Conservation (phyloP, 164 flowering plant genomes). For the Vitis cinerea region DNA sequence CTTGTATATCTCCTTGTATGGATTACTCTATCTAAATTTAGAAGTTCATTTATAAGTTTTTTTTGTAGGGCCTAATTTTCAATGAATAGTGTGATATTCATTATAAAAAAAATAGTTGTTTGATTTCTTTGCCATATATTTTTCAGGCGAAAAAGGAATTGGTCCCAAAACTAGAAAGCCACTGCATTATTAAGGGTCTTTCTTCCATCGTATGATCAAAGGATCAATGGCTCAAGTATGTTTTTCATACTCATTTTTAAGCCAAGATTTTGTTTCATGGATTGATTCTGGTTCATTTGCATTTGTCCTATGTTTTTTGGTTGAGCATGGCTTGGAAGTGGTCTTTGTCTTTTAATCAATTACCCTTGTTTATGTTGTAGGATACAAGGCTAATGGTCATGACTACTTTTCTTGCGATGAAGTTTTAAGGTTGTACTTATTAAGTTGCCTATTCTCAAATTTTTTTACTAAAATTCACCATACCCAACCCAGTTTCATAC, state of each 20-base stretch:
- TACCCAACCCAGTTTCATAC: constrained; percentile 24
- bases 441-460: constrained; percentile 50
- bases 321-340: constrained; percentile 43
- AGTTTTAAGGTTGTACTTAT: constrained; percentile 89
- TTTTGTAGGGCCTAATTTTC: no score
- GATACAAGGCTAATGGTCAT: constrained; percentile 92
- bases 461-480: constrained; percentile 32
- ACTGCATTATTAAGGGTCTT: constrained; percentile 85
- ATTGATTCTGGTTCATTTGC: constrained; percentile 15
- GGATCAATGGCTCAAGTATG: constrained; percentile 92
- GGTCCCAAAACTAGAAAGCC: constrained; percentile 70
- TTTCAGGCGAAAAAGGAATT: constrained; percentile 80
- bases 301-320: constrained; percentile 25
- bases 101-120: background rate
- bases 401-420: constrained; percentile 85
- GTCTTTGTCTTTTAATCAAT: constrained; percentile 62
- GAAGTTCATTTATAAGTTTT: no score
- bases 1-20: no score
- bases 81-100: no score
- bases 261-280: background rate
- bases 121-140: background rate
- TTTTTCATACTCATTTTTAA: constrained; percentile 10
- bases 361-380: constrained; percentile 88
- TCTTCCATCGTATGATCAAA: constrained; percentile 75
- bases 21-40: no score